Conservation (phyloP, 2,329 filamentous ascomycete genomes). For the Apiospora pterosperma region DNA sequence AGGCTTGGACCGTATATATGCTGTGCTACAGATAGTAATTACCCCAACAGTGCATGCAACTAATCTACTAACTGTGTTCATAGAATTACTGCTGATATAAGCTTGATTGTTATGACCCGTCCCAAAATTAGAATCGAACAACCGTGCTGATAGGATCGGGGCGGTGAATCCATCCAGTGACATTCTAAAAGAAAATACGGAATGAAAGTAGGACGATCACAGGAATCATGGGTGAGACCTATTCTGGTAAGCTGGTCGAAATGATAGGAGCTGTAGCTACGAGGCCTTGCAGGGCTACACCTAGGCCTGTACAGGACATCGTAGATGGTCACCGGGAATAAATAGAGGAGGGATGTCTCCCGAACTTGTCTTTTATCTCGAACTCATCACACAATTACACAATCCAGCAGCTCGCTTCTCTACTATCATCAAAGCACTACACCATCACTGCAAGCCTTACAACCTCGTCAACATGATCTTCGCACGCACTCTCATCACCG, state of each 20-base stretch:
- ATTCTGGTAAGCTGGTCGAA: background rate
- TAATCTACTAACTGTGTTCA: too few relatives aligned
- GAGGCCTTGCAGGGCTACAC: background rate
- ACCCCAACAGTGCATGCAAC: too few relatives aligned
- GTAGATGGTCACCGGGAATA: background rate
- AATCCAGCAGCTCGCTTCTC: background rate
- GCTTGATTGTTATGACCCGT: too few relatives aligned
- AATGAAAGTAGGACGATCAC: too few relatives aligned
- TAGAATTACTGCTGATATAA: too few relatives aligned
- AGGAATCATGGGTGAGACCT: background rate
- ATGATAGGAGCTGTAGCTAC: background rate
- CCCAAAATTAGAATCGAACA: too few relatives aligned
- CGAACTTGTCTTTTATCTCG: background rate
- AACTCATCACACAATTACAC: background rate
- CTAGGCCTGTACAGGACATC: background rate
- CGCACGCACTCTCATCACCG: background rate
- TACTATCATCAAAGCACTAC: background rate
- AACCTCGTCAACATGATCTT: background rate
- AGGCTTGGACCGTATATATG: too few relatives aligned
- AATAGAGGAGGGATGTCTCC: background rate
- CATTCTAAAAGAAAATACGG: background rate
- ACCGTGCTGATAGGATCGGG: too few relatives aligned
- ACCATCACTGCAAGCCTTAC: too few relatives aligned
- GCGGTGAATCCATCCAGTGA: too few relatives aligned
- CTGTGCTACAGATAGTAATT: too few relatives aligned